A percentile compares a stretch with the other conserved stretches of the same genome.
These are phyloP conservation scores for Carex arenaria DNA, from an alignment of 202 grass and related monocot species.

Conservation along the genomic window DNA sequence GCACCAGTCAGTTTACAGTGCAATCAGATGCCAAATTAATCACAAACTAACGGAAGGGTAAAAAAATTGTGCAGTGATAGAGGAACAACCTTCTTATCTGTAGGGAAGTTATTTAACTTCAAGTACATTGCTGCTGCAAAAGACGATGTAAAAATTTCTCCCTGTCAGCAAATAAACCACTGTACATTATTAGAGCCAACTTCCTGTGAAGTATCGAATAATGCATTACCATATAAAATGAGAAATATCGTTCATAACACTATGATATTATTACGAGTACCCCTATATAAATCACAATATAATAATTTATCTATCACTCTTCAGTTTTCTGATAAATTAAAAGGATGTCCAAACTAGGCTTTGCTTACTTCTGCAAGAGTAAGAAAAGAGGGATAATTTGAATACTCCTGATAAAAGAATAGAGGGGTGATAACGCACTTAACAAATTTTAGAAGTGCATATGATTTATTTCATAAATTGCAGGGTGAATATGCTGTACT, in stretches of 20 bases:
- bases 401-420: not conserved
- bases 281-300: not conserved
- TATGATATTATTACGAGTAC: not conserved
- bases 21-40: not conserved
- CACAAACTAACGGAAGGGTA: not conserved
- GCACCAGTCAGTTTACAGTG: not conserved
- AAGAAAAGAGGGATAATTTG: not conserved
- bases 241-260: not conserved
- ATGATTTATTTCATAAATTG: not conserved
- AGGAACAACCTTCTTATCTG: slow-evolving; percentile 70
- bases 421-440: not conserved
- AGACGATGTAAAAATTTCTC: slow-evolving; percentile 90
- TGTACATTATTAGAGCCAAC: not conserved
- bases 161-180: slow-evolving; percentile 42
- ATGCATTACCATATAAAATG: not conserved
- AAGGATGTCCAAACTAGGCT: not conserved
- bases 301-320: not conserved
- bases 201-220: not conserved
- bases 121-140: slow-evolving; percentile 97
- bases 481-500: not conserved
- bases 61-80: not conserved
- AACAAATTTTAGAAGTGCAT: not conserved
- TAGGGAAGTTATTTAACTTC: slow-evolving; percentile 71
- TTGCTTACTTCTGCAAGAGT: not conserved
- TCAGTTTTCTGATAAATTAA: not conserved